Evolutionary conservation across 768 basidiomycete genomes (phyloP), one percentile per base, ranked within the genome.

Genomic region (Chalciporus pseudorubinellus): DNA sequence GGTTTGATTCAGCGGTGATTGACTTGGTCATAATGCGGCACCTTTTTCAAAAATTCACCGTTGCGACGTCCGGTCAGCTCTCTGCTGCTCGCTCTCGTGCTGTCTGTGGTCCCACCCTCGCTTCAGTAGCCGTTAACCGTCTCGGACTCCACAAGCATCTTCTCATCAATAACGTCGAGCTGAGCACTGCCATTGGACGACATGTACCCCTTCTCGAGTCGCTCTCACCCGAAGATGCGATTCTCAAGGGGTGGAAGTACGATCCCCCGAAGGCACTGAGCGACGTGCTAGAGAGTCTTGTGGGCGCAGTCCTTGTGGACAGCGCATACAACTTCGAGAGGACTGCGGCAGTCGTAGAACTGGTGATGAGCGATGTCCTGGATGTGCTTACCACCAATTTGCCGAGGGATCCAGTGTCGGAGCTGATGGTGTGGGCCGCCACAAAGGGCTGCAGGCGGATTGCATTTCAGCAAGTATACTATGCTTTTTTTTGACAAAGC

Each of bases 201-300:
- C 84, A 84, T 39, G 79, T 82, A 3, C 83, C 84, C 1, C 62
- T 84, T 20, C 75, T 93, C 1, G 72, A 80, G 57, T 67, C 71
- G 1, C 73, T 83, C 40, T 73, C 83, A 0, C 77, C 74, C 0
- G 76, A 78, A 43, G 82, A 88, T 42, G 81, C 89, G 18, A 78
- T 92, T 40, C 65, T 77, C 12, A 75, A 79, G 31, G 83, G 86
- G 6, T 94, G 91, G 92, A 81, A 81, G 59, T 86, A 84, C 55
- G 86, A 92, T 59, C 90, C 92, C 9, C 92, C 93, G 0, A 95
- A 95, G 68, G 85, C 81, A 6, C 70, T 92, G 28, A 86, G 88
- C 50, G 93, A 95, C 62, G 80, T 92, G 4, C 76, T 95, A 47
- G 93, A 95, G 69, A 88, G 91, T 47, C 70, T 95, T 6, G 72